A percentile compares a stretch with the other conserved stretches of the same genome.
Evolutionary conservation across 495 filamentous ascomycete species (phyloP).

Genomic region (Chaetomium tenue): DNA sequence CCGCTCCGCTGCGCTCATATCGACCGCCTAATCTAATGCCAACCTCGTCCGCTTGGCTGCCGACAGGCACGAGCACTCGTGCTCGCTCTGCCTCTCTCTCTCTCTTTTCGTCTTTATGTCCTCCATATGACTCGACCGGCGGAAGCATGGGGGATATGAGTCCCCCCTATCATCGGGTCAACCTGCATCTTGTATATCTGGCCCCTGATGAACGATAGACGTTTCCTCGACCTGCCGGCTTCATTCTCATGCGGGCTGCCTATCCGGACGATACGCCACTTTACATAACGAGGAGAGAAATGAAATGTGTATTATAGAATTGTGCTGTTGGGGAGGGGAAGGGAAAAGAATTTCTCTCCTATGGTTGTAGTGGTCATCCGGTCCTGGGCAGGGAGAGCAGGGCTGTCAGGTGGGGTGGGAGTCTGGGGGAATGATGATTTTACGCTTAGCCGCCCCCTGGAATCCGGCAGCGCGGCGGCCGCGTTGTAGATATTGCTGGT

Average conservation of each 20-base stretch:
- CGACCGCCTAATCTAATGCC: constrained; percentile 33
- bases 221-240: not conserved
- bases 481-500: constrained; percentile 20
- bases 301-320: constrained; percentile 13
- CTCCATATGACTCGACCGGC: not conserved
- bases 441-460: constrained; percentile 1
- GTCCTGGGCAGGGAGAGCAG: not conserved
- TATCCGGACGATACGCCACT: not conserved
- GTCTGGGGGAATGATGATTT: constrained; percentile 1
- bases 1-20: constrained; percentile 28
- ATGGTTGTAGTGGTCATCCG: not conserved
- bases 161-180: not conserved
- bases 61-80: not conserved
- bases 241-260: not conserved
- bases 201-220: constrained; percentile 11
- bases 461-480: constrained; percentile 8
- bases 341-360: not conserved
- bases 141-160: not conserved
- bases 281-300: not conserved
- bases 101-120: constrained; percentile 6
- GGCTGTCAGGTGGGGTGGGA: constrained; percentile 2
- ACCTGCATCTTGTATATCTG: constrained; percentile 11
- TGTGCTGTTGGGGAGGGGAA: not conserved
- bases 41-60: constrained; percentile 7
- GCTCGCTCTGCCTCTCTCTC: constrained; percentile 10